phyloP scores from a whole-genome alignment of 2,329 filamentous ascomycete species.

The Sporothrix curviconia region DNA sequence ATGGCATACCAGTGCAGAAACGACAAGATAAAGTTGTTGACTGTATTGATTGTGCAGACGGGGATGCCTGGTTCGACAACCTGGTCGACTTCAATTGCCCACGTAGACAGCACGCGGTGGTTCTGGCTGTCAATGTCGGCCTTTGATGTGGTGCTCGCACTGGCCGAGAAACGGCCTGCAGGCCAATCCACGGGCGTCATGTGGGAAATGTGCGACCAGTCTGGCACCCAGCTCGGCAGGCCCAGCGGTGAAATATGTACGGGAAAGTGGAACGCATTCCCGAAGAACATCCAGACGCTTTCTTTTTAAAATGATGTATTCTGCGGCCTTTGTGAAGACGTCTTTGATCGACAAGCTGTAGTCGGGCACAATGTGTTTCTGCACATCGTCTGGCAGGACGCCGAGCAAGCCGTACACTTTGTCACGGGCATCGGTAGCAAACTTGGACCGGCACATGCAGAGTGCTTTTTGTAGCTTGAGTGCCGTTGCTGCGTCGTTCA shows the following conservation, averaged over 20 bases:
- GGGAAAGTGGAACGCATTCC: background rate
- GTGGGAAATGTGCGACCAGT: background rate
- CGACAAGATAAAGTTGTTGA: constrained; percentile 1
- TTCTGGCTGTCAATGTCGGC: background rate
- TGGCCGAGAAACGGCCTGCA: background rate
- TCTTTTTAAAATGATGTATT: constrained; percentile 6
- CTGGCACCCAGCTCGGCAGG: background rate
- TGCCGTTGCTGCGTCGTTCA: background rate
- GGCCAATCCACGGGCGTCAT: background rate
- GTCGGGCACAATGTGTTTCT: constrained; percentile 9
- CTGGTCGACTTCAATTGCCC: background rate
- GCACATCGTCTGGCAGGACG: constrained; percentile 3
- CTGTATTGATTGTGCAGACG: background rate
- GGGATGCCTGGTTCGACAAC: background rate
- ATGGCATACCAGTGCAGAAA: constrained; percentile 10
- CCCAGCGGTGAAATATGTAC: background rate
- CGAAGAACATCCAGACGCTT: background rate
- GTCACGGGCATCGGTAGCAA: background rate
- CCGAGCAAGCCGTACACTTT: constrained; percentile 6
- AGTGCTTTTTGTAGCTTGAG: background rate
- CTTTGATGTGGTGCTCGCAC: background rate
- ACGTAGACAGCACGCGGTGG: background rate
- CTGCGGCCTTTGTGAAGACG: constrained; percentile 10
- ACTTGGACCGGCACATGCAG: background rate
- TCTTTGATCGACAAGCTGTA: constrained; percentile 12